phyloP scores from a whole-genome alignment of 2,329 filamentous ascomycete genomes.

The Hymenoscyphus scutula region DNA sequence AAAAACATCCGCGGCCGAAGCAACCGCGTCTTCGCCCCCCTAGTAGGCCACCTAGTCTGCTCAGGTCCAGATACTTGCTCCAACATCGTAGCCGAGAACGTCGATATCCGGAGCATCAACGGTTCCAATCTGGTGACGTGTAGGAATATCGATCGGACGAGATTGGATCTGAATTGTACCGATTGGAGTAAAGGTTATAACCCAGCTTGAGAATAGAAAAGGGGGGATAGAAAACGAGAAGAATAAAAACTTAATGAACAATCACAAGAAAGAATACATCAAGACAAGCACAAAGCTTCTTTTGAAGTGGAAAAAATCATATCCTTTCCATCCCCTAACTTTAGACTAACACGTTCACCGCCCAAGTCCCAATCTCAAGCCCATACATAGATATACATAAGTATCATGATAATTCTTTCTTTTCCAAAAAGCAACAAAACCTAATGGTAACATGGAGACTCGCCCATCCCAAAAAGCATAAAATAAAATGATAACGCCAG shows the following conservation, averaged over 20 bases:
- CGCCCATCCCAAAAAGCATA: too few relatives aligned
- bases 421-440: too few relatives aligned
- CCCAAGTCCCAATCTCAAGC: too few relatives aligned
- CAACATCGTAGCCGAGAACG: constrained; percentile 16
- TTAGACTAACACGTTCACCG: too few relatives aligned
- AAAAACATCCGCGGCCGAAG: not conserved
- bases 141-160: not conserved
- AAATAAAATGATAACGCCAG: too few relatives aligned
- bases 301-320: too few relatives aligned
- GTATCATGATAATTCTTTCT: too few relatives aligned
- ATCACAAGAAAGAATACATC: too few relatives aligned
- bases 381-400: too few relatives aligned
- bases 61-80: constrained; percentile 13
- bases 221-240: not conserved
- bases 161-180: constrained; percentile 1
- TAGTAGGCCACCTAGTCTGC: constrained; percentile 39
- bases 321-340: too few relatives aligned
- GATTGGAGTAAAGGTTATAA: constrained; percentile 8
- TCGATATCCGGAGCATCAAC: constrained; percentile 12
- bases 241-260: not conserved
- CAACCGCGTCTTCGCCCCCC: not conserved
- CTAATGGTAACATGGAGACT: too few relatives aligned
- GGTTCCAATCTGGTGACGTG: not conserved
- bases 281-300: too few relatives aligned
- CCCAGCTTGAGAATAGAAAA: not conserved